These are phyloP conservation scores for Ogataea populi-albae DNA, from an alignment of 805 yeast genomes.

Conservation along the genomic window DNA sequence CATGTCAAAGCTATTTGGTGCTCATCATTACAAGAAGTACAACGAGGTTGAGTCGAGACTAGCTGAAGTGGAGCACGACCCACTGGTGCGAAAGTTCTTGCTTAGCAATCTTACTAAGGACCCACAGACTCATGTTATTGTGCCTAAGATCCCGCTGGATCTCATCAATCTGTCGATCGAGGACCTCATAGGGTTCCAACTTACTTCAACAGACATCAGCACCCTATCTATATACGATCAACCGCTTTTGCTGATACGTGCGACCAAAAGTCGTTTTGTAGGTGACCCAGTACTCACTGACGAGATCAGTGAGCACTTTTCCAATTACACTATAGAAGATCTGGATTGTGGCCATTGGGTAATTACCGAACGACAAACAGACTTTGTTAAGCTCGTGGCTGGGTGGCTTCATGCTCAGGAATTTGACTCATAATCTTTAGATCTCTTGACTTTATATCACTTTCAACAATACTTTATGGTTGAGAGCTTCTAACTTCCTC, in stretches of 20 bases:
- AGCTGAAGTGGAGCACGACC: conserved; percentile 56
- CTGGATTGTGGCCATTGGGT: conserved; percentile 91
- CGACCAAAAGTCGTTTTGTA: conserved; percentile 52
- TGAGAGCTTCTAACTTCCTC: too few species aligned
- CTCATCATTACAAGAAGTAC: conserved; percentile 7
- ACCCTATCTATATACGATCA: conserved; percentile 50
- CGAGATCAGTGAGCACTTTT: conserved; percentile 42
- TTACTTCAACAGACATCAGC: conserved; percentile 15
- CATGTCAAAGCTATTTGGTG: conserved; percentile 8
- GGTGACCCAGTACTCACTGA: conserved; percentile 20
- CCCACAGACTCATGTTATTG: conserved; percentile 4
- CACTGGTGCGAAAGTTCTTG: conserved; percentile 66
- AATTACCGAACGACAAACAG: conserved; percentile 75
- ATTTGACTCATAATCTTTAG: too few species aligned
- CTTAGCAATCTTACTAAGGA: conserved; percentile 59
- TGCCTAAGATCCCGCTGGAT: conserved; percentile 60
- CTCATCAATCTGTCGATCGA: conserved; percentile 61
- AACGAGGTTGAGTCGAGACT: conserved; percentile 59
- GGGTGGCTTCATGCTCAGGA: conserved; percentile 41
- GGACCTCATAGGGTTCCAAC: conserved; percentile 56
- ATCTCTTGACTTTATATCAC: too few species aligned
- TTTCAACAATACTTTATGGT: too few species aligned
- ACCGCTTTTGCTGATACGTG: conserved; percentile 77
- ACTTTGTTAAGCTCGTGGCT: conserved; percentile 58
- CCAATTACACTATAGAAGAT: conserved; percentile 63